phyloP scores from a whole-genome alignment of 2,329 filamentous ascomycete species.

The Talaromyces atroroseus region DNA sequence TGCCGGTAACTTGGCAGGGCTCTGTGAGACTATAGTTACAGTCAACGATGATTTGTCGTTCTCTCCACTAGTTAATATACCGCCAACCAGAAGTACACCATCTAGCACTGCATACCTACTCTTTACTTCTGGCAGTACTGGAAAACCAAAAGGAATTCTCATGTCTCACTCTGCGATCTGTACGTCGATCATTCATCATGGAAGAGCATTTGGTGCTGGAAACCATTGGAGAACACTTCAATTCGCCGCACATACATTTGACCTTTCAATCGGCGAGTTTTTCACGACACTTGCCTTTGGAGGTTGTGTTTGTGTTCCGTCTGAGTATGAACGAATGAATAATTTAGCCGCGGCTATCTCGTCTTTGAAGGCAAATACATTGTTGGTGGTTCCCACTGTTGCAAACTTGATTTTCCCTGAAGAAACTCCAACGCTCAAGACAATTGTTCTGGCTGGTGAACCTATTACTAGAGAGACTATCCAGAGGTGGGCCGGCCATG shows the following conservation, averaged over 20 bases:
- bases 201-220: background rate
- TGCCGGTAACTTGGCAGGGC: constrained; percentile 26
- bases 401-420: constrained; percentile 37
- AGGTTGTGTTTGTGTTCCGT: constrained; percentile 46
- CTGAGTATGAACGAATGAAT: constrained; percentile 42
- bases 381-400: constrained; percentile 42
- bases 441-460: constrained; percentile 43
- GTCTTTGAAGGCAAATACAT: constrained; percentile 46
- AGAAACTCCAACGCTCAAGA: constrained; percentile 37
- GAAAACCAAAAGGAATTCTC: constrained; percentile 52
- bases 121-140: constrained; percentile 54
- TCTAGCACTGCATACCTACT: constrained; percentile 52
- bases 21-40: constrained; percentile 32
- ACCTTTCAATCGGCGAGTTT: constrained; percentile 24
- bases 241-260: constrained; percentile 16
- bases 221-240: constrained; percentile 26
- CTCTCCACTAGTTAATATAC: background rate
- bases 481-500: constrained; percentile 55
- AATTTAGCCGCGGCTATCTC: constrained; percentile 44
- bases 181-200: background rate
- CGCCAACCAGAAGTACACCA: constrained; percentile 23
- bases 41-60: background rate
- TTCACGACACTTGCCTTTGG: constrained; percentile 37
- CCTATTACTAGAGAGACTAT: constrained; percentile 69
- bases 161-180: constrained; percentile 42